Percentiles rank a stretch among this genome's conserved stretches.
Evolutionary conservation across 2,329 filamentous ascomycete genomes (phyloP).

Genomic region (Harringtonia lauricola): DNA sequence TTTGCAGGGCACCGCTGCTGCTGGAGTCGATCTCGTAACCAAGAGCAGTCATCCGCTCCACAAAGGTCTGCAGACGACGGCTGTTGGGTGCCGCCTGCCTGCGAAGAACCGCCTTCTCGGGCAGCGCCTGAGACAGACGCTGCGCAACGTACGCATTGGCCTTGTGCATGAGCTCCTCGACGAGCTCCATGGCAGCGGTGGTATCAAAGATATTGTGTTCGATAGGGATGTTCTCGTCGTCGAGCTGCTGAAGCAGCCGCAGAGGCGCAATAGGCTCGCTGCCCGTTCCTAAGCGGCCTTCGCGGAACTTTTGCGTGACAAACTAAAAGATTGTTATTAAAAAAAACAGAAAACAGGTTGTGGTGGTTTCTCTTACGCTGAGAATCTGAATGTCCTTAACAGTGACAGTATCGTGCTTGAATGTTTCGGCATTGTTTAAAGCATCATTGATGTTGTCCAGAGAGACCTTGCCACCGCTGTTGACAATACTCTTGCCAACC

Average conservation of each 20-base stretch:
- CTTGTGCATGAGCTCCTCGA: constrained; percentile 92
- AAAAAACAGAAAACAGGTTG: neutral
- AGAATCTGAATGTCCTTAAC: constrained; percentile 72
- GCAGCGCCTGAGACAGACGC: constrained; percentile 65
- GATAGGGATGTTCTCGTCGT: constrained; percentile 96
- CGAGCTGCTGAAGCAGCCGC: constrained; percentile 82
- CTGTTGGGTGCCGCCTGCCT: constrained; percentile 78
- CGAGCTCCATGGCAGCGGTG: constrained; percentile 77
- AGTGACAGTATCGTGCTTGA: constrained; percentile 54
- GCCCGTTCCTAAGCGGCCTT: constrained; percentile 72
- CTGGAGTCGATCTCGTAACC: constrained; percentile 82
- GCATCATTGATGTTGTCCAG: constrained; percentile 81
- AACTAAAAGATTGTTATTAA: constrained; percentile 29
- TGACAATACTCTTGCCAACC: constrained; percentile 89
- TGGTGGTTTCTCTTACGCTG: constrained; percentile 42
- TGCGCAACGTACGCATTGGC: constrained; percentile 83
- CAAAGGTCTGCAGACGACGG: constrained; percentile 80
- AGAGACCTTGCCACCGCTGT: constrained; percentile 76
- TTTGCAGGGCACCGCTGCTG: constrained; percentile 85
- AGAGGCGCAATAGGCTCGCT: constrained; percentile 73
- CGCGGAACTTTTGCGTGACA: constrained; percentile 82
- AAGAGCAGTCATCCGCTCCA: constrained; percentile 83
- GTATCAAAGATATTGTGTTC: constrained; percentile 95
- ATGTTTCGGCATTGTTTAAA: constrained; percentile 51
- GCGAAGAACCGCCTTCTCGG: constrained; percentile 86